These are phyloP conservation scores for Crepidotus variabilis DNA, from an alignment of 768 basidiomycete species.

Conservation along the genomic window DNA sequence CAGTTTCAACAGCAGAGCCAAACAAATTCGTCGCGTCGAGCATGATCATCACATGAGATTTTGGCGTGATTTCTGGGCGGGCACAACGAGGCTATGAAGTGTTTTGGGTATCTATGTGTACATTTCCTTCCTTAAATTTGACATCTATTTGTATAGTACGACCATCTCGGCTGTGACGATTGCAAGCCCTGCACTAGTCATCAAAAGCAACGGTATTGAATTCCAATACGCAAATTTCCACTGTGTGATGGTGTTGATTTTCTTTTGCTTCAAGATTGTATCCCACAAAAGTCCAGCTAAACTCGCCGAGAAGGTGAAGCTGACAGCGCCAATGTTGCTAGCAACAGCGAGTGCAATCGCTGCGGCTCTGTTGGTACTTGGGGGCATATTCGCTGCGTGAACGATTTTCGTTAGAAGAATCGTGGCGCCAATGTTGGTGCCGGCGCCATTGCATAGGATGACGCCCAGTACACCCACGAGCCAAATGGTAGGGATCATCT, in stretches of 20 bases:
- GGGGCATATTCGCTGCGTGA: constrained; percentile 36
- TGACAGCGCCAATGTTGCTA: constrained; percentile 88
- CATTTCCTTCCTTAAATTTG: no score
- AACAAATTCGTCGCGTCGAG: not conserved
- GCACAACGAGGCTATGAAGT: not conserved
- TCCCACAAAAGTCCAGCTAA: constrained; percentile 88
- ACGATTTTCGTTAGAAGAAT: constrained; percentile 84
- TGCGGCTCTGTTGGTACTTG: constrained; percentile 43
- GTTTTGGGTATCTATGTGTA: not conserved
- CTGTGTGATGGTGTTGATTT: constrained; percentile 51
- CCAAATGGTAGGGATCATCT: constrained; percentile 54
- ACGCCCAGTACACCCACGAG: constrained; percentile 70
- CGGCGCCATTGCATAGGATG: constrained; percentile 75
- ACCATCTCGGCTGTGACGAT: constrained; percentile 79
- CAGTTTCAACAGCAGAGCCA: not conserved
- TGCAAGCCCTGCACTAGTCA: constrained; percentile 63
- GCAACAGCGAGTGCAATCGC: constrained; percentile 78
- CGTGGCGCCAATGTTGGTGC: constrained; percentile 90
- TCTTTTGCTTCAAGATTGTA: constrained; percentile 69
- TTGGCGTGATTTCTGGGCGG: not conserved
- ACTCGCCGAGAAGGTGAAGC: constrained; percentile 83
- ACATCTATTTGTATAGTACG: constrained; percentile 21
- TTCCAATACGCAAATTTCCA: constrained; percentile 74
- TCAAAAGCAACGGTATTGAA: constrained; percentile 54
- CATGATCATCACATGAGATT: not conserved